Conservation (phyloP, 2,329 filamentous ascomycete genomes). For the Monosporascus sp. region DNA sequence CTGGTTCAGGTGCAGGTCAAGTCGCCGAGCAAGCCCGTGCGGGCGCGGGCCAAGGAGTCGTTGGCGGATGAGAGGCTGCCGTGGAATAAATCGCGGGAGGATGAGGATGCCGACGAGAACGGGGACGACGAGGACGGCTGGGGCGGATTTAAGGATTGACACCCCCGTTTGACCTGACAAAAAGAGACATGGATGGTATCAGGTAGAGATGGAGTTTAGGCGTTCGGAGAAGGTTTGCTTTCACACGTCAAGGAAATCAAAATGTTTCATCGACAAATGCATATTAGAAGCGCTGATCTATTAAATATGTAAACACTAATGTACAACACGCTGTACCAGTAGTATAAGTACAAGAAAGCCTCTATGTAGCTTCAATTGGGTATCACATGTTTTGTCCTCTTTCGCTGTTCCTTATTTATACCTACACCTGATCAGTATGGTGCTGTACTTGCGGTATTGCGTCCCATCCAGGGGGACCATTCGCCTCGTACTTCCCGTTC, state of each 20-base stretch:
- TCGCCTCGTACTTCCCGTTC: constrained; percentile 64
- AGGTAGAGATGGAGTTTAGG: background rate
- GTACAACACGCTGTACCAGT: no score
- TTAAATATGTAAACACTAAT: no score
- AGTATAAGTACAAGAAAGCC: no score
- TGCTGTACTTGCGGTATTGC: constrained; percentile 7
- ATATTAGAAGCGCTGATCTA: no score
- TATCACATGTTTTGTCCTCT: constrained; percentile 1
- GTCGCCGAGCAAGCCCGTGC: constrained; percentile 65
- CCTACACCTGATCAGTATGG: no score
- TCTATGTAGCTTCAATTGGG: constrained; percentile 1
- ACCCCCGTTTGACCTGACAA: constrained; percentile 1
- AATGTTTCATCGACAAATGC: no score
- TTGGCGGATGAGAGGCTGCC: constrained; percentile 69
- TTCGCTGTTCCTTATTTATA: no score
- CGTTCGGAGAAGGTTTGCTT: no score
- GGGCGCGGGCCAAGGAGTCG: constrained; percentile 62
- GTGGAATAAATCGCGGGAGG: constrained; percentile 45
- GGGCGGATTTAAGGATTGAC: constrained; percentile 64
- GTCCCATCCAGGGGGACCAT: constrained; percentile 49
- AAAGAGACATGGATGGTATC: background rate
- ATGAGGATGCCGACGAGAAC: constrained; percentile 25
- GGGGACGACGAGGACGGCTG: constrained; percentile 46
- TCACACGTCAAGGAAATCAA: no score
- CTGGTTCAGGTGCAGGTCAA: constrained; percentile 52